phyloP scores from a whole-genome alignment of 2,329 filamentous ascomycete species.

The Venturia pyrina region DNA sequence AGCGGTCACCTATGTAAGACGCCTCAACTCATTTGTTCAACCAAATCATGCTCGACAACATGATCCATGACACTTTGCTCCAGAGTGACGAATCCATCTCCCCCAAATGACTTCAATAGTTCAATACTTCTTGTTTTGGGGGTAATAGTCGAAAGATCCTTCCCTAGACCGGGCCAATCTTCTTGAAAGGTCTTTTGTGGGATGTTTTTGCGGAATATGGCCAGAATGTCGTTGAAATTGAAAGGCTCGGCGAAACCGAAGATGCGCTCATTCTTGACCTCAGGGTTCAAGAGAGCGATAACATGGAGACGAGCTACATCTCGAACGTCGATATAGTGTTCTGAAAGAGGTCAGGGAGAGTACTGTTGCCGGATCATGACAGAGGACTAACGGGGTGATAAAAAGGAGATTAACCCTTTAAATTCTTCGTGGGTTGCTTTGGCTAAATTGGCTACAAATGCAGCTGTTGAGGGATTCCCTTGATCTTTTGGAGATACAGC shows the following conservation, averaged over 20 bases:
- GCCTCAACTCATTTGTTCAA: not conserved
- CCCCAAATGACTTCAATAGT: conserved; percentile 10
- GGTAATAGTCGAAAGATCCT: not conserved
- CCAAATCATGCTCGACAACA: not conserved
- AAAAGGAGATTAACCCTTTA: not conserved
- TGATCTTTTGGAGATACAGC: conserved; percentile 27
- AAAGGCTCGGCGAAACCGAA: conserved; percentile 13
- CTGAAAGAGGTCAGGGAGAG: conserved; percentile 13
- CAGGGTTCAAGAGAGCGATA: conserved; percentile 11
- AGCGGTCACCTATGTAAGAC: not conserved
- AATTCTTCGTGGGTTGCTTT: not conserved
- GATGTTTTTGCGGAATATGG: conserved; percentile 13
- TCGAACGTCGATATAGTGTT: conserved; percentile 36
- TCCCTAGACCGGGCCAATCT: conserved; percentile 10
- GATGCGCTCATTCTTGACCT: conserved; percentile 12
- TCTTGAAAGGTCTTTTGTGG: conserved; percentile 30
- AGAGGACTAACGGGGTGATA: not conserved
- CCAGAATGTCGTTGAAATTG: conserved; percentile 13
- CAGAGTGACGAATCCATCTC: conserved; percentile 6
- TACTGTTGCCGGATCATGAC: not conserved
- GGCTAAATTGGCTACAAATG: conserved; percentile 15
- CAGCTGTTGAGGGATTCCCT: conserved; percentile 17
- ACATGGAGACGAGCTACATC: conserved; percentile 33
- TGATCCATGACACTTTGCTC: conserved; percentile 8
- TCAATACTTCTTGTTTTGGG: conserved; percentile 4